Conservation (phyloP, 352 stramenopile genomes). For the Pseudoperonospora humuli region DNA sequence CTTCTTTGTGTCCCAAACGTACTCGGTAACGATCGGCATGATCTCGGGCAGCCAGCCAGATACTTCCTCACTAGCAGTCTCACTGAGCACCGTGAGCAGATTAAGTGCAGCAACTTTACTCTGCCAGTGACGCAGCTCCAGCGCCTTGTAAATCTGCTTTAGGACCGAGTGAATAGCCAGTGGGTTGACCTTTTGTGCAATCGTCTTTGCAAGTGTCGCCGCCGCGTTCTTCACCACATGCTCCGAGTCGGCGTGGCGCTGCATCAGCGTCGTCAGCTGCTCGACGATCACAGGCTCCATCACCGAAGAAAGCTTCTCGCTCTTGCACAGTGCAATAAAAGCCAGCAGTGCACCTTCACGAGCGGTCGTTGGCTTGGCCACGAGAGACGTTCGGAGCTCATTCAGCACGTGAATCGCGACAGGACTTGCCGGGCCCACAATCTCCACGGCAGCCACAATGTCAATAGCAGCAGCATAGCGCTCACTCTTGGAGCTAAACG, state of each 20-base stretch:
- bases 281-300: conserved; percentile 54
- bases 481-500: conserved; percentile 24
- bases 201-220: conserved; percentile 18
- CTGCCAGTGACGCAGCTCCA: conserved; percentile 74
- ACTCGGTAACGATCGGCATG: conserved; percentile 80
- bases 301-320: conserved; percentile 33
- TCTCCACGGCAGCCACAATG: conserved; percentile 36
- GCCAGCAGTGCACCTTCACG: conserved; percentile 49
- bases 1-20: conserved; percentile 93
- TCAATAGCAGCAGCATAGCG: conserved; percentile 42
- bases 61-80: conserved; percentile 56
- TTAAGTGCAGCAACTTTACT: conserved; percentile 84
- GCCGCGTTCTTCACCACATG: conserved; percentile 41
- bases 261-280: conserved; percentile 40
- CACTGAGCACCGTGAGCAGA: conserved; percentile 67
- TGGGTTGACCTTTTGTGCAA: conserved; percentile 44
- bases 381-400: conserved; percentile 34
- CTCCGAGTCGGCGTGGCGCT: conserved; percentile 60
- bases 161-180: conserved; percentile 53
- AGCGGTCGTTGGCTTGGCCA: conserved; percentile 34
- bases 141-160: conserved; percentile 44
- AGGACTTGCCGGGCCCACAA: conserved; percentile 30
- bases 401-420: conserved; percentile 36
- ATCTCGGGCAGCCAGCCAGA: conserved; percentile 82
- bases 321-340: conserved; percentile 35